Percentiles rank a stretch among this genome's conserved stretches.
Conservation (phyloP, 345 rosid species). For the Camelina hispida region DNA sequence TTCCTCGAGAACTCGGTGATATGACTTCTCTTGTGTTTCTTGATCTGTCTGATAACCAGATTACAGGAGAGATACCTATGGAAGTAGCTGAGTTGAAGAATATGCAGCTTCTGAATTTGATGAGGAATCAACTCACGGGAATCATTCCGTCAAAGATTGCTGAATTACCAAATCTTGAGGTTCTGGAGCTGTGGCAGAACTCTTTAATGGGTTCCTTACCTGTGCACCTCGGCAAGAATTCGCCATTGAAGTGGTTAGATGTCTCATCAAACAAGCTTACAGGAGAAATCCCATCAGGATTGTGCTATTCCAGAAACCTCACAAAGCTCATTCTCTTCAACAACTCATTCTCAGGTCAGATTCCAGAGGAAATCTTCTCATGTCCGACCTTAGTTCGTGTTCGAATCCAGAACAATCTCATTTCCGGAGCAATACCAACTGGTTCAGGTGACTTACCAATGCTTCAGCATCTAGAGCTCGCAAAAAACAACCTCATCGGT, state of each 20-base stretch:
- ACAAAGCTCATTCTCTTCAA: conserved; percentile 85
- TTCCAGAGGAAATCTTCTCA: conserved; percentile 60
- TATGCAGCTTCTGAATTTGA: conserved; percentile 74
- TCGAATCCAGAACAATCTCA: conserved; percentile 67
- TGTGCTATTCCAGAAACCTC: conserved; percentile 70
- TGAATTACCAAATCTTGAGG: conserved; percentile 62
- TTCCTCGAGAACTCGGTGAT: conserved; percentile 68
- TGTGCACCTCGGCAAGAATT: conserved; percentile 56
- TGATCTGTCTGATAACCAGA: conserved; percentile 77
- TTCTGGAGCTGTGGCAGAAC: conserved; percentile 79
- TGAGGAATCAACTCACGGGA: conserved; percentile 70
- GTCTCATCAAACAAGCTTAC: conserved; percentile 73
- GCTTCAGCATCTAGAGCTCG: conserved; percentile 85
- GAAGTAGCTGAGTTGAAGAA: conserved; percentile 58
- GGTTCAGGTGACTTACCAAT: conserved; percentile 69
- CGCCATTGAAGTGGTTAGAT: conserved; percentile 72
- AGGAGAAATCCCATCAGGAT: conserved; percentile 64
- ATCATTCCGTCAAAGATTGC: conserved; percentile 58
- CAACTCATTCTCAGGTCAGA: conserved; percentile 66
- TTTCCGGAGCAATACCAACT: conserved; percentile 68
- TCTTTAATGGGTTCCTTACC: conserved; percentile 69
- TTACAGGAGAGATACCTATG: conserved; percentile 66
- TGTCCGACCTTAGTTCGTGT: conserved; percentile 76
- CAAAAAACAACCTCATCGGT: conserved; percentile 78
- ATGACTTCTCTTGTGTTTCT: conserved; percentile 59